Evolutionary conservation across 257 asterid species (phyloP), one percentile per base, ranked within the genome.

Genomic region (Paulownia fortunei): DNA sequence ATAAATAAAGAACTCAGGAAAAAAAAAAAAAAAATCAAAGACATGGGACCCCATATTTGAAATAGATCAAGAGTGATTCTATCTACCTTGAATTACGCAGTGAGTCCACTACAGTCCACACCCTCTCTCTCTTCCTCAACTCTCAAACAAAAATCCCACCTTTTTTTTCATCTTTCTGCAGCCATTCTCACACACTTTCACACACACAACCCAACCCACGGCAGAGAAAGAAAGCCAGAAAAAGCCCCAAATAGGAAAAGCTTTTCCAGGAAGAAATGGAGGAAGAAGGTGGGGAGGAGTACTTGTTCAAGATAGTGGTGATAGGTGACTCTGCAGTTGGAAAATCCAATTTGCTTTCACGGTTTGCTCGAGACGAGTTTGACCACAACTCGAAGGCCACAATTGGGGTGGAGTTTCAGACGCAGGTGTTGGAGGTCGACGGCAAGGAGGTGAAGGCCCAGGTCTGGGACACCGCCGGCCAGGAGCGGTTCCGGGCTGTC

Each of bases 381-480:
- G 97, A 92, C 90, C 91, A 86, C 39, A 84, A 92, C 46, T 90
- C 92, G 1, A 90, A 92, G 83, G 92, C 96, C 26, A 92, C 97
- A 2, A 91, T 92, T 44, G 97, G 97, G 3, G 97, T 91, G 2
- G 97, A 92, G 84, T 92, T 92, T 72, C 97, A 92, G 90, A 91
- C 97, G 61, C 95, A 87, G 80, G 89, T 85, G 39, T 77, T 91
- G 73, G 88, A 79, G 73, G 13, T 92, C 59, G 97, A 91, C 72
- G 95, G 94, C 41, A 92, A 91, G 76, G 93, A 88, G 82, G 82
- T 92, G 18, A 91, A 92, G 85, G 97, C 93, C 37, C 97, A 92
- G 69, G 90, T 92, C 4, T 91, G 97, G 97, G 97, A 92, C 76
- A 92, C 97, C 72, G 97, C 97, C 74, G 97, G 97, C 55, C 97